Conservation (phyloP, 2,329 filamentous ascomycete species). For the Sclerotiophoma versabilis region DNA sequence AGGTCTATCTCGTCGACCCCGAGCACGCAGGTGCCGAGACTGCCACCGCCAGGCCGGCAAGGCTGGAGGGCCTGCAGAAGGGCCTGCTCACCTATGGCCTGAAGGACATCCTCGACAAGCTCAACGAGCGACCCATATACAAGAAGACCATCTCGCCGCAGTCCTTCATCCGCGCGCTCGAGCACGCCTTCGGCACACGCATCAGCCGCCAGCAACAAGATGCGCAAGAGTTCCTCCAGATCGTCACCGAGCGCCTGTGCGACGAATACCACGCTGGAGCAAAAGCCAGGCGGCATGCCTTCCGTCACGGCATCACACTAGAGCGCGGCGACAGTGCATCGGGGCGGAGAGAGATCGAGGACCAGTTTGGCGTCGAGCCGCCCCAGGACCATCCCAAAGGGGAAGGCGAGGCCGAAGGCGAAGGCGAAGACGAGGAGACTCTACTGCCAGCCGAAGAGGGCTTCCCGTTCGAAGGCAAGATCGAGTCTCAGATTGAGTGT, state of each 20-base stretch:
- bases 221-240: conserved; percentile 95
- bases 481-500: conserved; percentile 96
- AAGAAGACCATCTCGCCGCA: conserved; percentile 91
- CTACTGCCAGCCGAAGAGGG: conserved; percentile 63
- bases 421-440: conserved; percentile 23
- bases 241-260: conserved; percentile 87
- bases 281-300: conserved; percentile 70
- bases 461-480: conserved; percentile 89
- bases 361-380: conserved; percentile 32
- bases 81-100: conserved; percentile 85
- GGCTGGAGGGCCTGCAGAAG: conserved; percentile 70
- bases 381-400: conserved; percentile 43
- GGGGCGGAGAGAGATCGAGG: conserved; percentile 33
- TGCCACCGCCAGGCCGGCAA: conserved; percentile 53
- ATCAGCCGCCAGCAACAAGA: conserved; percentile 97
- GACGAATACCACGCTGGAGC: conserved; percentile 92
- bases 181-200: conserved; percentile 84
- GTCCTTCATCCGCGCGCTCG: conserved; percentile 82
- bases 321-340: conserved; percentile 27
- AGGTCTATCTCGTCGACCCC: conserved; percentile 73
- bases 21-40: conserved; percentile 53
- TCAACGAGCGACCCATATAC: conserved; percentile 93
- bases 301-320: conserved; percentile 31
- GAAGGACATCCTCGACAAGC: conserved; percentile 88
- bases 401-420: conserved; percentile 30